phyloP scores from a whole-genome alignment of 768 basidiomycete species.

The Suillus discolor region DNA sequence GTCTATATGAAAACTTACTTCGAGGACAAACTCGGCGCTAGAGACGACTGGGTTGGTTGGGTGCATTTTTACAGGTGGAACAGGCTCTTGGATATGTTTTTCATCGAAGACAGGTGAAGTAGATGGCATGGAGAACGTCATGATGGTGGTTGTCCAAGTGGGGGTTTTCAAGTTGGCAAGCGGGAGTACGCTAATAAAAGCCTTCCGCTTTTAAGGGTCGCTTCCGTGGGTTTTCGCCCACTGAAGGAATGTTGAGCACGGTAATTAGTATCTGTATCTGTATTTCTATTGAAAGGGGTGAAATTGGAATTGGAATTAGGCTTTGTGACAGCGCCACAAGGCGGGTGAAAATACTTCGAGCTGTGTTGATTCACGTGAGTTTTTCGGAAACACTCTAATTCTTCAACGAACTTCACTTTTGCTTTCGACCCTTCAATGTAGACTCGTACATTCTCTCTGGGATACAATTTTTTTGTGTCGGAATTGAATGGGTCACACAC shows the following conservation, averaged over 20 bases:
- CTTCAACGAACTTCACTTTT: no score
- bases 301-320: not conserved
- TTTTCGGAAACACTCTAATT: no score
- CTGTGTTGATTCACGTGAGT: no score
- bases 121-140: not conserved
- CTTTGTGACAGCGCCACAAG: slow-evolving; percentile 1
- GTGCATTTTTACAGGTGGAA: slow-evolving; percentile 14
- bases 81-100: slow-evolving; percentile 12
- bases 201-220: not conserved
- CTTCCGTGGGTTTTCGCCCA: not conserved
- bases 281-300: not conserved
- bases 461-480: not conserved
- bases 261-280: not conserved
- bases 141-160: not conserved
- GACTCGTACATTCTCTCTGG: not conserved
- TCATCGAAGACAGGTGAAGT: slow-evolving; percentile 9
- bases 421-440: no score
- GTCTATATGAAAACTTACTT: slow-evolving; percentile 39
- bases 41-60: slow-evolving; percentile 59
- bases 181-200: not conserved
- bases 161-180: not conserved
- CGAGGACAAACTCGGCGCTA: slow-evolving; percentile 57
- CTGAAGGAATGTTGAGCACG: not conserved
- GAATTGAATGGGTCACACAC: not conserved
- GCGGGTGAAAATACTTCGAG: not conserved